phyloP scores from a whole-genome alignment of 2,329 filamentous ascomycete genomes.

The Dryadomyces sulphureus region DNA sequence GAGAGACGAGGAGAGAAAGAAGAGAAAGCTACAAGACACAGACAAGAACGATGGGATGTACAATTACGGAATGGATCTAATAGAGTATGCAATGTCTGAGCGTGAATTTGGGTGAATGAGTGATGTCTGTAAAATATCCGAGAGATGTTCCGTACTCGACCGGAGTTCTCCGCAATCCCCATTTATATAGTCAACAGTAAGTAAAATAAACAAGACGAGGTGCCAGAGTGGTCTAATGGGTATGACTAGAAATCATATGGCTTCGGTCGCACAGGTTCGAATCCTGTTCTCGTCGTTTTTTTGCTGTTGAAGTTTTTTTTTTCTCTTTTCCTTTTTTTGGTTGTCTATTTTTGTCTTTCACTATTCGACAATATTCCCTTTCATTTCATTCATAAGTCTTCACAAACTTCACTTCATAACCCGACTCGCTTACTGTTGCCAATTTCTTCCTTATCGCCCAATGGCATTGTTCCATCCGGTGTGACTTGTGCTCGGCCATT shows the following conservation, averaged over 20 bases:
- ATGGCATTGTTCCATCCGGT: not conserved
- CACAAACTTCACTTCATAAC: too few species aligned
- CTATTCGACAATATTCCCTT: not conserved
- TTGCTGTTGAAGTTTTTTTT: not conserved
- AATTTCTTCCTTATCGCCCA: too few species aligned
- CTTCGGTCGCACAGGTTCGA: constrained; percentile 12
- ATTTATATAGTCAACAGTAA: not conserved
- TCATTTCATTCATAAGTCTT: not conserved
- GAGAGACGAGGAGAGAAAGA: not conserved
- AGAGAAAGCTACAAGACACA: too few species aligned
- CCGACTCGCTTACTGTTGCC: too few species aligned
- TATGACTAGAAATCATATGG: constrained; percentile 13
- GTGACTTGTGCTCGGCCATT: not conserved
- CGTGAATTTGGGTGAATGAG: too few species aligned
- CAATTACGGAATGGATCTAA: too few species aligned
- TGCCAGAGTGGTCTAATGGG: constrained; percentile 12
- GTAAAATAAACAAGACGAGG: constrained; percentile 1
- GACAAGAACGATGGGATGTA: not conserved
- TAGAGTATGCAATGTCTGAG: too few species aligned
- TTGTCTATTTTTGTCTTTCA: not conserved
- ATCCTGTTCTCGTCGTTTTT: constrained; percentile 10
- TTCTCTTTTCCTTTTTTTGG: not conserved
- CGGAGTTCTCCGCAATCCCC: too few species aligned
- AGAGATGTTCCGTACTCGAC: too few species aligned
- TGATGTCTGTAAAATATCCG: too few species aligned